Evolutionary conservation across 2,329 filamentous ascomycete genomes (phyloP), one percentile per base, ranked within the genome.

Genomic region (Aaosphaeria pasadenensis): DNA sequence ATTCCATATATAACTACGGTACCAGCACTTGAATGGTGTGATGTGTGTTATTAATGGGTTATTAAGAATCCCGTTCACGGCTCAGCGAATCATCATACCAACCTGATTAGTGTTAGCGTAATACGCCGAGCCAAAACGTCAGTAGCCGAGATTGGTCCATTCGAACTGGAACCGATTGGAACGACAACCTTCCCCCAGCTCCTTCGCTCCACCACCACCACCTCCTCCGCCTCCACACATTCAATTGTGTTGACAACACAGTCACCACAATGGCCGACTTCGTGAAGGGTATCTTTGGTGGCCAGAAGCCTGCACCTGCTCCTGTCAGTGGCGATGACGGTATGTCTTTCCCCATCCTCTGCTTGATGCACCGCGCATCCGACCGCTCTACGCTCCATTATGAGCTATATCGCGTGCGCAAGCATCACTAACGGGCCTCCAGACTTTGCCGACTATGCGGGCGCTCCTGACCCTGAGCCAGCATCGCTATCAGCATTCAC

Each of bases 381-480:
- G 17, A 24, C 17, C 17, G 17, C 17, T 7, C 36, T 30, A 29
- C 28, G 24, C 24, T 30, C 33, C 45, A 13, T 36, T n/a, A 30
- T 5, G 11, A 45, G 30, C 44, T 39, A 38, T 30, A 53, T 33
- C 38, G 42, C 38, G 29, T 31, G 31, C 30, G 13, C 42, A 24
- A 46, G 46, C 46, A 46, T 36, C 33, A 36, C 33, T 36, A n/a
- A 36, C n/a, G 33, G 9, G n/a, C n/a, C 33, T 36, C 29, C 30
- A 96, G 91, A 95, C 76, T 96, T 96, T 71, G 91, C 89, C 74
- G 92, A 96, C 77, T 97, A 95, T 66, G 89, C 90, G 51, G 86
- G 84, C 56, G 87, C 85, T 59, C 83, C 90, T 56, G 84, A 87
- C 17, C 85, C 89, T 48, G 75, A 74, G 13, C 76, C 78, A 41